Conservation (phyloP, 306 rosid genomes). For the Abrus pulchellus region DNA sequence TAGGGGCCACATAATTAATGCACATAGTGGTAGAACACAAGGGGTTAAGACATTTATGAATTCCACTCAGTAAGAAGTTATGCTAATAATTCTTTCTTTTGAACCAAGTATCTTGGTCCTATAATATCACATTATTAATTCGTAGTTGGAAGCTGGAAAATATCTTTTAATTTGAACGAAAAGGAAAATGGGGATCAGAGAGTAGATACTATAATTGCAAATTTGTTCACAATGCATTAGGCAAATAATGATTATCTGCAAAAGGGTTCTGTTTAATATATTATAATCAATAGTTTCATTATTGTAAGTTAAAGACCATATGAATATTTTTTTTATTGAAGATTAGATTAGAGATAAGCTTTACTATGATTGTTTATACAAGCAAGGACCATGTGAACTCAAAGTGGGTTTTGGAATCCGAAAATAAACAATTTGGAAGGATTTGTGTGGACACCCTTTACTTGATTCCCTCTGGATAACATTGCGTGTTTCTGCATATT, state of each 20-base stretch:
- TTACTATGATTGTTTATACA: conserved; percentile 11
- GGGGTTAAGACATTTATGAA: not conserved
- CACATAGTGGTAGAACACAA: not conserved
- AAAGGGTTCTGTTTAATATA: conserved; percentile 4
- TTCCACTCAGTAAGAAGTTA: conserved; percentile 10
- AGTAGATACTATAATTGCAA: conserved; percentile 16
- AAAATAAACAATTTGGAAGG: conserved; percentile 36
- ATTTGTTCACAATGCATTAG: not conserved
- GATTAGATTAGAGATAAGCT: conserved; percentile 47
- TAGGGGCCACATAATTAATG: not conserved
- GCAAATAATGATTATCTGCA: conserved; percentile 28
- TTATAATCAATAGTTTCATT: conserved; percentile 19
- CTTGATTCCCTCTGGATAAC: conserved; percentile 39
- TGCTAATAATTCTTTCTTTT: not conserved
- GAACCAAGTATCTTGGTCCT: no score
- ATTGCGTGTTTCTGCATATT: conserved; percentile 12
- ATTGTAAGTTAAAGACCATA: conserved; percentile 1
- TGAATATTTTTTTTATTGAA: conserved; percentile 10
- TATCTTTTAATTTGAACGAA: not conserved
- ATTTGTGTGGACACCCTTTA: conserved; percentile 19
- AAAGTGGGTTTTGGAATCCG: conserved; percentile 45
- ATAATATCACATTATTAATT: not conserved
- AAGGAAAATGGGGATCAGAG: conserved; percentile 9
- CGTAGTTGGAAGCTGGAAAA: not conserved
- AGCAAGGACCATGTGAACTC: conserved; percentile 30